These are phyloP conservation scores for Ascochyta fabae DNA, from an alignment of 2,329 filamentous ascomycete species.

Conservation along the genomic window DNA sequence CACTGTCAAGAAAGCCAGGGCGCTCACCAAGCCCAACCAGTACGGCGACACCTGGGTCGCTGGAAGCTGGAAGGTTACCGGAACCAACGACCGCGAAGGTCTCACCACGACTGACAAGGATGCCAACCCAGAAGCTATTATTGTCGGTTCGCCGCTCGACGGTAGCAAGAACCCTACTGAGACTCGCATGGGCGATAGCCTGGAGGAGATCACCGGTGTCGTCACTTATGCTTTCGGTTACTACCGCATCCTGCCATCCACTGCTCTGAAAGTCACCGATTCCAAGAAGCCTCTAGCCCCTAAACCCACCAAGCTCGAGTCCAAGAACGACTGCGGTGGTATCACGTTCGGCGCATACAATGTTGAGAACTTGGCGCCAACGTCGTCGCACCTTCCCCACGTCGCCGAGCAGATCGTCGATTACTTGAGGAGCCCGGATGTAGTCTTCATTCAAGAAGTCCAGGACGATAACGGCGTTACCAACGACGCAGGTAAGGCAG, in stretches of 20 bases:
- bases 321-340: constrained; percentile 63
- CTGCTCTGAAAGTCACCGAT: constrained; percentile 58
- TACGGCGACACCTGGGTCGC: constrained; percentile 74
- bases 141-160: constrained; percentile 70
- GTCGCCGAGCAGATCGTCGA: constrained; percentile 71
- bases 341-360: constrained; percentile 73
- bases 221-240: constrained; percentile 71
- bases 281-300: constrained; percentile 57
- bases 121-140: constrained; percentile 72
- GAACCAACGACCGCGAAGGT: constrained; percentile 67
- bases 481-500: constrained; percentile 60
- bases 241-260: constrained; percentile 71
- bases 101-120: constrained; percentile 67
- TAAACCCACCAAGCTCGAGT: constrained; percentile 60
- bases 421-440: constrained; percentile 67
- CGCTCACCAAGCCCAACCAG: constrained; percentile 65
- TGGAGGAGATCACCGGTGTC: constrained; percentile 72
- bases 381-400: constrained; percentile 60
- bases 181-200: constrained; percentile 68
- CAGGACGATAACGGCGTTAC: constrained; percentile 70
- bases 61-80: constrained; percentile 69
- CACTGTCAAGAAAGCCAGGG: constrained; percentile 63
- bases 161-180: constrained; percentile 65
- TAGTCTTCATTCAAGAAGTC: constrained; percentile 74
- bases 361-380: constrained; percentile 70